phyloP scores from a whole-genome alignment of 1,284 basidiomycete species.

The Rhodotorula sp. region DNA sequence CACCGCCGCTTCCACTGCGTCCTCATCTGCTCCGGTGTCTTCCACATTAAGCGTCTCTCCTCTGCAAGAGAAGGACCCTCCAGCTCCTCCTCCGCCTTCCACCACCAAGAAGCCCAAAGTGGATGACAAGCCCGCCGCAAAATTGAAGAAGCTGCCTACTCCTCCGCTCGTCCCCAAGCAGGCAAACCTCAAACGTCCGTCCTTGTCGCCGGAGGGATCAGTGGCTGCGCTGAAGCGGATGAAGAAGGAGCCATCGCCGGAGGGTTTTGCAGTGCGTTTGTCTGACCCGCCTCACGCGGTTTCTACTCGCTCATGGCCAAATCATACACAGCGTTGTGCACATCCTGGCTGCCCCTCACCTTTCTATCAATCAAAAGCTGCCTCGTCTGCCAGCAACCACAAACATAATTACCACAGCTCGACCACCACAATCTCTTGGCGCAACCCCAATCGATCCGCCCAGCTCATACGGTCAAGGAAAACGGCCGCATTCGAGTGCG shows the following conservation, averaged over 20 bases:
- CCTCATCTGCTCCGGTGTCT: no score
- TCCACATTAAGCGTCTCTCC: no score
- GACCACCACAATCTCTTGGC: neutral
- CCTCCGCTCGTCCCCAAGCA: neutral
- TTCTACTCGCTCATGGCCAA: neutral
- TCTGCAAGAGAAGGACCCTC: no score
- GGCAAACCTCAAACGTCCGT: neutral
- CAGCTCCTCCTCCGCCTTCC: no score
- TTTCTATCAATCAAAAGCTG: neutral
- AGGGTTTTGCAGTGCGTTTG: neutral
- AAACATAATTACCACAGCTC: neutral
- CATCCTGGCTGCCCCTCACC: neutral
- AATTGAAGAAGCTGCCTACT: no score
- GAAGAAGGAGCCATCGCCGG: neutral
- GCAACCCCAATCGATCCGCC: neutral
- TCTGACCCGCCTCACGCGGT: fast-evolving
- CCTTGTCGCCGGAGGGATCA: no score
- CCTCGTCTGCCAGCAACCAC: neutral
- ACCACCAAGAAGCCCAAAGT: no score
- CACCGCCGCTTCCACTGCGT: no score
- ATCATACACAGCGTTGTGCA: neutral
- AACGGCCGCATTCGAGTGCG: neutral
- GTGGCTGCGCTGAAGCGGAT: no score
- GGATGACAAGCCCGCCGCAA: no score
- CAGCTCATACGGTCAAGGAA: neutral